phyloP scores from a whole-genome alignment of 768 basidiomycete genomes.

The Boletus subparvulus region DNA sequence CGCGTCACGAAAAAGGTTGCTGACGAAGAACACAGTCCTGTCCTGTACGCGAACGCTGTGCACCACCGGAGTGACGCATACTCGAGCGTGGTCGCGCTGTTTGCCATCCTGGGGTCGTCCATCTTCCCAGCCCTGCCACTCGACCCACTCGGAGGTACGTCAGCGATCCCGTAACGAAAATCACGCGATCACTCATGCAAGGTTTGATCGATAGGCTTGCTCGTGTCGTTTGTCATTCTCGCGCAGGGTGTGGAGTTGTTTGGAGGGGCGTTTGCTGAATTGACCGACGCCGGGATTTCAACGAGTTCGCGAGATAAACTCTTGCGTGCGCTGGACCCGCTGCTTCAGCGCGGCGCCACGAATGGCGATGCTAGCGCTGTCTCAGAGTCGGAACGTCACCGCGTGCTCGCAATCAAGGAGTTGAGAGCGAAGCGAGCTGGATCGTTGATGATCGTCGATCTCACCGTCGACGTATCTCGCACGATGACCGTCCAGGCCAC shows the following conservation, averaged over 20 bases:
- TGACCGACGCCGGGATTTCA: conserved; percentile 83
- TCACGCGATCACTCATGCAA: conserved; percentile 5
- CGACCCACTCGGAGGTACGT: conserved; percentile 89
- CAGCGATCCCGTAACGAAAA: not conserved
- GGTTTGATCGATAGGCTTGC: conserved; percentile 51
- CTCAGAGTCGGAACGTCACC: not conserved
- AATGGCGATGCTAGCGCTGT: conserved; percentile 15
- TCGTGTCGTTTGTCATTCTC: conserved; percentile 90
- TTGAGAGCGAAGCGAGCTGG: conserved; percentile 77
- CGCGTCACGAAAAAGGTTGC: conserved; percentile 87
- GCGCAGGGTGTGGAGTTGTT: conserved; percentile 72
- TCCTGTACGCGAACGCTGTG: conserved; percentile 92
- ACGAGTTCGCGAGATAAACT: conserved; percentile 51
- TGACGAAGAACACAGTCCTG: conserved; percentile 86
- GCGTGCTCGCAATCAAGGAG: conserved; percentile 47
- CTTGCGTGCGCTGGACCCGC: conserved; percentile 54
- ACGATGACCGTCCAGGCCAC: conserved; percentile 57
- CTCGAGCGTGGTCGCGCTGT: conserved; percentile 86
- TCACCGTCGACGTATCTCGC: conserved; percentile 69
- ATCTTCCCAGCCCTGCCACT: conserved; percentile 82
- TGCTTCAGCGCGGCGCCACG: conserved; percentile 38
- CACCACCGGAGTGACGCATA: conserved; percentile 98
- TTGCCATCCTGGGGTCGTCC: conserved; percentile 90
- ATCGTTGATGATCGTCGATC: conserved; percentile 80
- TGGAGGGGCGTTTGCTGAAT: conserved; percentile 69